Evolutionary conservation across 257 asterid species (phyloP), one percentile per base, ranked within the genome.

Genomic region (Knoxia roxburghii): DNA sequence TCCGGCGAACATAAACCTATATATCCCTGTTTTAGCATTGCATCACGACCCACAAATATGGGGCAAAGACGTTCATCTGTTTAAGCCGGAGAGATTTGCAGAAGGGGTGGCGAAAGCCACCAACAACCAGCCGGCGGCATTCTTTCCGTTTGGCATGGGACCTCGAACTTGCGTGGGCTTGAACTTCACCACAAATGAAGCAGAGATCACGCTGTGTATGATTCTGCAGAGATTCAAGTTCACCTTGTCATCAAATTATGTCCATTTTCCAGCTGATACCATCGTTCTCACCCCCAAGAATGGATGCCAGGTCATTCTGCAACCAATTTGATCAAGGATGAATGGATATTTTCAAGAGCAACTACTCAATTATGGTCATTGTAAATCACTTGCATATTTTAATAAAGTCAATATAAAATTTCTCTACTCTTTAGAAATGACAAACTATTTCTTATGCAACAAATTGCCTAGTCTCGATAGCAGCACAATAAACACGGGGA

Each of bases 121-220:
- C 4, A 83, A 72, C 52, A 75, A 71, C 56, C 82, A 79, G 55
- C 65, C 85, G 0, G 82, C 43, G 3, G 87, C 90, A 4, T 82
- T 78, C 60, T 26, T 78, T 70, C 93, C 93, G 18, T 88, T 88
- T 30, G 90, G 96, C 29, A 79, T 72, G 24, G 90, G 94, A 45
- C 89, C 89, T 52, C 76, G 96, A 76, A 80, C 86, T 55, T 88
- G 96, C 57, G 76, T 88, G 12, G 96, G 96, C 1, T 41, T 82
- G 32, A 83, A 73, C 39, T 88, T 88, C 48, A 87, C 94, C 0
- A 82, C 73, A 37, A 65, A 57, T 4, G 89, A 88, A 76, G 83
- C 86, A 2, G 86, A 86, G 56, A 68, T 84, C 43, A 82, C 75
- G 0, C 78, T 88, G 18, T 77, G 86, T 0, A 88, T 88, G 89